Conservation (phyloP, 208 protist genomes). For the Trypanosoma boissoni region DNA sequence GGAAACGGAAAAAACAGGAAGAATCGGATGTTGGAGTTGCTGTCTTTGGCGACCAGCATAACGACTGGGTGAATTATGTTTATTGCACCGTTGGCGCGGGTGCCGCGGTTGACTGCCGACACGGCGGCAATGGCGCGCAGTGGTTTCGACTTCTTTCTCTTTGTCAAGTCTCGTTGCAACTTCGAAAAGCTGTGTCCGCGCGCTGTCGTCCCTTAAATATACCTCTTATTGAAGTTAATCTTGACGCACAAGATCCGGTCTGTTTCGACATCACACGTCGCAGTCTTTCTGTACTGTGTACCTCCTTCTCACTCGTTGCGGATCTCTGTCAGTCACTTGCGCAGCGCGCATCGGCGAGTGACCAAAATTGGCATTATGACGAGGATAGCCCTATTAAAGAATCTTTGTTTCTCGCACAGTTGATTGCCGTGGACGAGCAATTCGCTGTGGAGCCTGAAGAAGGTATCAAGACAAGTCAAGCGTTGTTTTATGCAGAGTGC, state of each 20-base stretch:
- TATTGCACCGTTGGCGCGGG: slow-evolving; percentile 12
- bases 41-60: slow-evolving; percentile 24
- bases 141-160: no score
- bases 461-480: slow-evolving; percentile 2
- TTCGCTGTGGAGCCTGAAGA: slow-evolving; percentile 10
- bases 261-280: slow-evolving; percentile 28
- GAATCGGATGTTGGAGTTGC: not conserved
- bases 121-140: no score
- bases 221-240: no score
- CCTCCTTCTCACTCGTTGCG: slow-evolving; percentile 27
- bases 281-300: slow-evolving; percentile 36
- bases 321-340: slow-evolving; percentile 24
- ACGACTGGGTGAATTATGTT: slow-evolving; percentile 41
- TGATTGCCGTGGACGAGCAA: slow-evolving; percentile 12
- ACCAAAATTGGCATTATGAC: no score
- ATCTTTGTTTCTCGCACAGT: slow-evolving; percentile 18
- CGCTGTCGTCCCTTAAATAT: no score
- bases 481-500: slow-evolving; percentile 7
- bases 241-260: no score
- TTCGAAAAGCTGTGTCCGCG: no score
- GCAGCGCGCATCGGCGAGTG: not conserved
- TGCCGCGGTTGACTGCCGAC: slow-evolving; percentile 22
- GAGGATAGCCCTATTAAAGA: no score
- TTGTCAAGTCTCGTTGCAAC: no score
- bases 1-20: slow-evolving; percentile 6